Conservation (phyloP, 2,329 filamentous ascomycete genomes). For the Boeremia lycopersici region DNA sequence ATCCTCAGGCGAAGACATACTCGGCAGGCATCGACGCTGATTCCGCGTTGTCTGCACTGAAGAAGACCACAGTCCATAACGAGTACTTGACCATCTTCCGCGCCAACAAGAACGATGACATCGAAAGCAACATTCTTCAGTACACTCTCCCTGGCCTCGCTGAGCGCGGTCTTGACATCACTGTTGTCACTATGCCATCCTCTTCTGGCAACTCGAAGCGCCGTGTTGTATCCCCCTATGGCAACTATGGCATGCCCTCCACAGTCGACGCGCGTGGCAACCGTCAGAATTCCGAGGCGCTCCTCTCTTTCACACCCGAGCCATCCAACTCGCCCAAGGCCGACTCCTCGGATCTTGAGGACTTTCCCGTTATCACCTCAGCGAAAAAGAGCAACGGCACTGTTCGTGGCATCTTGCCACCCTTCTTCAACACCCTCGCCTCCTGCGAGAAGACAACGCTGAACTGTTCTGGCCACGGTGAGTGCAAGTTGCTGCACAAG, state of each 20-base stretch:
- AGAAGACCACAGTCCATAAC: slow-evolving; percentile 31
- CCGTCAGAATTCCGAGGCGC: slow-evolving; percentile 39
- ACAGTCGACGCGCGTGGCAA: slow-evolving; percentile 26
- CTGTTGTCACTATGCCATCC: slow-evolving; percentile 47
- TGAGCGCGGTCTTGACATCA: slow-evolving; percentile 36
- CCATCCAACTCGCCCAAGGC: slow-evolving; percentile 34
- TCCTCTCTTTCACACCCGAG: slow-evolving; percentile 35
- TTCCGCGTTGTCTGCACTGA: slow-evolving; percentile 24
- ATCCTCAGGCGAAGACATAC: slow-evolving; percentile 37
- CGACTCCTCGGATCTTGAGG: slow-evolving; percentile 33
- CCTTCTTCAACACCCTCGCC: slow-evolving; percentile 75
- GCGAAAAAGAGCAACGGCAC: slow-evolving; percentile 39
- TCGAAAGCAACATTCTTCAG: slow-evolving; percentile 22
- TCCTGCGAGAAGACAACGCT: slow-evolving; percentile 73
- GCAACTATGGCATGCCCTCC: slow-evolving; percentile 40
- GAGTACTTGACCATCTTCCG: slow-evolving; percentile 39
- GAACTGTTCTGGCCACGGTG: slow-evolving; percentile 82
- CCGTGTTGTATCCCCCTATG: slow-evolving; percentile 39
- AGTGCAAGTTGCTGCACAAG: slow-evolving; percentile 71
- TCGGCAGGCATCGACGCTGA: slow-evolving; percentile 31
- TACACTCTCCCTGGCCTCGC: slow-evolving; percentile 21
- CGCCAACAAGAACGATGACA: slow-evolving; percentile 29
- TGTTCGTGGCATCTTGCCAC: slow-evolving; percentile 63
- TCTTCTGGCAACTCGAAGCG: slow-evolving; percentile 40
- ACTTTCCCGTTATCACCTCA: slow-evolving; percentile 34